Conservation (phyloP, 2,329 filamentous ascomycete species). For the Fusarium continuum region DNA sequence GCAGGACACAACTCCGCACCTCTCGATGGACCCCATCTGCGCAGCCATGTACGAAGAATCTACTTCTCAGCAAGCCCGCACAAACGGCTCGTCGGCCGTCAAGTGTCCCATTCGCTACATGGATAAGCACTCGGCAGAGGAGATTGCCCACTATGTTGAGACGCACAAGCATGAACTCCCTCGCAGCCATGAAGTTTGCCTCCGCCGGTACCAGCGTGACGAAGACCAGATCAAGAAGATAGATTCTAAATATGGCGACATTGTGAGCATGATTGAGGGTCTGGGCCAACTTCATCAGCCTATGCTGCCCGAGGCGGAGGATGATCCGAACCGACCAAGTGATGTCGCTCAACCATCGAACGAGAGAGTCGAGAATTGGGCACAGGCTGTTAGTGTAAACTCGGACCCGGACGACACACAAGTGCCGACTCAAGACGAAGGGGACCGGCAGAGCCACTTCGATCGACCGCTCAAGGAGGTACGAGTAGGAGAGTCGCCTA, state of each 20-base stretch:
- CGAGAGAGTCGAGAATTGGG: conserved; percentile 86
- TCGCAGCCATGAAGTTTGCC: conserved; percentile 90
- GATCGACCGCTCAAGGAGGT: conserved; percentile 88
- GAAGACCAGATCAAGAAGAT: conserved; percentile 86
- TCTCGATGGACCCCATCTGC: conserved; percentile 68
- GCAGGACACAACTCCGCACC: conserved; percentile 57
- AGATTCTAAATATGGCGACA: conserved; percentile 91
- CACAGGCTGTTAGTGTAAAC: conserved; percentile 74
- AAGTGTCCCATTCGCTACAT: conserved; percentile 94
- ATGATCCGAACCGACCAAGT: conserved; percentile 53
- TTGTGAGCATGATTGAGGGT: conserved; percentile 94
- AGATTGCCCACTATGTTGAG: conserved; percentile 92
- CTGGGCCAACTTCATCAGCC: conserved; percentile 87
- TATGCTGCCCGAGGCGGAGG: conserved; percentile 73
- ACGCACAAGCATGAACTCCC: conserved; percentile 95
- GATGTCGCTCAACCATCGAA: conserved; percentile 65
- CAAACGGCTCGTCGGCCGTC: conserved; percentile 60
- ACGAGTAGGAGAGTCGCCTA: conserved; percentile 92
- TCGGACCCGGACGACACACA: conserved; percentile 47
- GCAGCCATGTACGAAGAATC: conserved; percentile 70
- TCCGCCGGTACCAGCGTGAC: conserved; percentile 88
- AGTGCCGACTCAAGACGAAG: conserved; percentile 51
- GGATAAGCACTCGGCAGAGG: conserved; percentile 91
- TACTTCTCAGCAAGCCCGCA: conserved; percentile 60
- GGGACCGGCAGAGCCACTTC: conserved; percentile 76